phyloP scores from a whole-genome alignment of 306 rosid genomes.

The Gynostemma pentaphyllum region DNA sequence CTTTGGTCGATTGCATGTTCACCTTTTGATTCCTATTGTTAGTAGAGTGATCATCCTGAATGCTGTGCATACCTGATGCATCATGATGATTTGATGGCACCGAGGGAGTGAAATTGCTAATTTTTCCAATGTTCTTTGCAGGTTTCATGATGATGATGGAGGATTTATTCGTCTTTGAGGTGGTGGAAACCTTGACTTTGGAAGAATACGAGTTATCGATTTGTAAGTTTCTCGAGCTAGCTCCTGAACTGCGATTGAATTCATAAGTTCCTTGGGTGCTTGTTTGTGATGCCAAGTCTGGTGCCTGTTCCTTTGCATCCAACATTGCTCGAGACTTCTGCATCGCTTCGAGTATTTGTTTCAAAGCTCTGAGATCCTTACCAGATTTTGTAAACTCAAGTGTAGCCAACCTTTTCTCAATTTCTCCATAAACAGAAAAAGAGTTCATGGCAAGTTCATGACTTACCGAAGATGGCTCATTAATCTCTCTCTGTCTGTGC shows the following conservation, averaged over 20 bases:
- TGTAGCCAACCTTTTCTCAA: conserved; percentile 67
- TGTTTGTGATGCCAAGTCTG: conserved; percentile 27
- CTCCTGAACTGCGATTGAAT: conserved; percentile 30
- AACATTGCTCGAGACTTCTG: conserved; percentile 43
- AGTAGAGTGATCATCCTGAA: conserved; percentile 16
- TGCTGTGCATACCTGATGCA: conserved; percentile 19
- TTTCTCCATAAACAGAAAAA: conserved; percentile 64
- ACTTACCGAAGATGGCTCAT: conserved; percentile 23
- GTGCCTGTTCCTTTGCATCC: conserved; percentile 37
- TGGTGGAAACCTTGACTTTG: conserved; percentile 6
- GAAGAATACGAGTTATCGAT: conserved; percentile 13
- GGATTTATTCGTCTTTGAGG: conserved; percentile 19
- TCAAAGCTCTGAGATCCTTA: conserved; percentile 88
- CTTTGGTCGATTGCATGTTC: conserved; percentile 24
- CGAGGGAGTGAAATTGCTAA: conserved; percentile 18
- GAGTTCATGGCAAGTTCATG: conserved; percentile 31
- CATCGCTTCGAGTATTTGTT: conserved; percentile 86
- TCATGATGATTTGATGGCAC: conserved; percentile 19
- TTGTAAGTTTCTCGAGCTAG: conserved; percentile 30
- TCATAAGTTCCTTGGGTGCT: conserved; percentile 15
- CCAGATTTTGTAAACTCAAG: conserved; percentile 90
- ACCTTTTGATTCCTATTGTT: conserved; percentile 29
- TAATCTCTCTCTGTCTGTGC: conserved; percentile 24
- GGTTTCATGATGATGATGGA: conserved; percentile 56
- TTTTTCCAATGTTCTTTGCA: conserved; percentile 32